These are phyloP conservation scores for Gossypium davidsonii DNA, from an alignment of 441 rosid genomes.

Conservation along the genomic window DNA sequence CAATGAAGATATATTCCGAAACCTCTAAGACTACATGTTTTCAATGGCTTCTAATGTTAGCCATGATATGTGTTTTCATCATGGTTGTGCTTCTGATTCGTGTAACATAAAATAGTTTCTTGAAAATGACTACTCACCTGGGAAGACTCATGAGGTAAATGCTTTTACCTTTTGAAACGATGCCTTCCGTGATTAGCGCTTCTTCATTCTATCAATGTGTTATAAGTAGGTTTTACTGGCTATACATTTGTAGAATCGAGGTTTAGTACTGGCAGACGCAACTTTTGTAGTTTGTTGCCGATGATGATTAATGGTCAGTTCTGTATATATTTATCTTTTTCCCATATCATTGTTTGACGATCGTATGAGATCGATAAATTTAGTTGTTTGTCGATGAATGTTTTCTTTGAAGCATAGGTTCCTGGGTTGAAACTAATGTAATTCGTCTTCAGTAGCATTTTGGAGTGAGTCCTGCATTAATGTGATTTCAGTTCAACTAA, in stretches of 20 bases:
- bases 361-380: not conserved
- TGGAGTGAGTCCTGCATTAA: not conserved
- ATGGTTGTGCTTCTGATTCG: slow-evolving; percentile 87
- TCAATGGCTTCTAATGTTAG: slow-evolving; percentile 71
- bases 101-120: slow-evolving; percentile 30
- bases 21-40: slow-evolving; percentile 78
- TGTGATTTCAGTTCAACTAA: not conserved
- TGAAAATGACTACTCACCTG: not conserved
- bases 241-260: not conserved
- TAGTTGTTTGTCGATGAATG: not conserved
- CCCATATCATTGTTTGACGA: not conserved
- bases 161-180: not conserved
- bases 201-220: not conserved
- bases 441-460: not conserved
- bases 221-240: not conserved
- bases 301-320: not conserved
- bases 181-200: not conserved
- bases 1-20: slow-evolving; percentile 53
- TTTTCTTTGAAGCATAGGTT: too few species aligned
- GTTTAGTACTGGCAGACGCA: not conserved
- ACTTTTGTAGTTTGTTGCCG: not conserved
- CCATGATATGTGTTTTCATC: slow-evolving; percentile 65
- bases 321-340: not conserved
- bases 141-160: not conserved
- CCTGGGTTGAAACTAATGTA: too few species aligned